Base-by-base conservation (phyloP, 371 early-diverging fungal species). In the Thermomucor indicae-seudaticae region DNA sequence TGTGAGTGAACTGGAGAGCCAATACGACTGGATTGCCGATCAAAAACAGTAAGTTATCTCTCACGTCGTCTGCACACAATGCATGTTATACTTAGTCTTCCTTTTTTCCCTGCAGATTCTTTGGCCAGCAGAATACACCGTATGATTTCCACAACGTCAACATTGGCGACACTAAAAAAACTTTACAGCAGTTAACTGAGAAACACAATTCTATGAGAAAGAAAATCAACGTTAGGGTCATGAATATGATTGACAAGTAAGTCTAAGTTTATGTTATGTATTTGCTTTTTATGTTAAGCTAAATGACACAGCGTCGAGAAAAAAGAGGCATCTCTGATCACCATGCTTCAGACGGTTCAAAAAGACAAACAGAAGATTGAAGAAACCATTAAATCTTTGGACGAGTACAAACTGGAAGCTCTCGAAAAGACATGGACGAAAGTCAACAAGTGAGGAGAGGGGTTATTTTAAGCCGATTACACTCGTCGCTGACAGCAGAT, bases 291-390 rank as follows among this genome's bases (percentile, higher is more conserved):
- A 32, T 34, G 25, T 25, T 1, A 0, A 34, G 5, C 20, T 47
- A 11, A 11, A 37, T 23, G 38, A 7, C 17, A 16, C 57, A 84
- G 88, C 32, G 88, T 91, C 22, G 98, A 96, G 64, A 92, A 93
- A 73, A 88, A 91, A 55, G 97, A 97, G 65, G 58, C 75, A 0
- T 60, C 81, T 0, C 62, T 98, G 20, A 90, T 90, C 49, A 80
- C 86, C 49, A 97, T 90, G 90, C 77, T 97, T 34, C 66, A 81
- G 7, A 95, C 92, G 0, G 95, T 98, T 1, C 75, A 87, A 52
- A 83, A 82, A 43, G 99, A 98, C 65, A 96, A 96, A 72, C 75
- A 79, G 45, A 96, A 95, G 67, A 98, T 98, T 58, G 89, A 95
- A 60, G 89, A 90, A 22, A 97, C 99, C 1, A 93, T 98, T 44